Evolutionary conservation across 164 flowering plant species (phyloP).

Genomic region (Vitis riparia): DNA sequence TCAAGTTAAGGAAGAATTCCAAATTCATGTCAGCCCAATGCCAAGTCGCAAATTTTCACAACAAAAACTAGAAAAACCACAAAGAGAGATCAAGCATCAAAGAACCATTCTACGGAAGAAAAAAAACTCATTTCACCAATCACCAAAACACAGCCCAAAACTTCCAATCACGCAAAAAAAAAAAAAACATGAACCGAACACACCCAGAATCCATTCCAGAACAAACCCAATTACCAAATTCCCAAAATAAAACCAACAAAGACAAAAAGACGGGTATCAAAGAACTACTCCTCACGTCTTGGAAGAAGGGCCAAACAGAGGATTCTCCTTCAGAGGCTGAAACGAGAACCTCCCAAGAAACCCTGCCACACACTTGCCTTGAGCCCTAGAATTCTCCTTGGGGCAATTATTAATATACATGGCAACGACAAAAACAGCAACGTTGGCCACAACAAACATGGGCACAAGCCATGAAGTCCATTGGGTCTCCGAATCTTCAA

Average conservation of each 20-base stretch:
- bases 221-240: too few relatives aligned
- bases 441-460: conserved; percentile 60
- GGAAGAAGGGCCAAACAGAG: conserved; percentile 85
- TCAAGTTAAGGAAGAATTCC: background rate
- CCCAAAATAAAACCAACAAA: background rate
- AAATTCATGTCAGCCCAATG: too few relatives aligned
- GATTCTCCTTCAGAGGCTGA: conserved; percentile 70
- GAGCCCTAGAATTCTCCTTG: conserved; percentile 16
- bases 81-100: too few relatives aligned
- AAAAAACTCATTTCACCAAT: too few relatives aligned
- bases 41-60: too few relatives aligned
- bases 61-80: too few relatives aligned
- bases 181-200: background rate
- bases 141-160: too few relatives aligned
- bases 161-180: too few relatives aligned
- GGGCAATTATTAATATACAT: conserved; percentile 86
- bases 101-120: too few relatives aligned
- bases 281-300: conserved; percentile 41
- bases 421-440: conserved; percentile 54
- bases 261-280: background rate
- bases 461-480: conserved; percentile 88
- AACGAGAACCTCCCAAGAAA: conserved; percentile 78
- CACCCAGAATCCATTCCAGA: too few relatives aligned
- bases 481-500: conserved; percentile 36
- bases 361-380: conserved; percentile 55